Percentiles rank a stretch among this genome's conserved stretches.
Conservation (phyloP, 495 filamentous ascomycete genomes). For the Trichocladium antarcticum region DNA sequence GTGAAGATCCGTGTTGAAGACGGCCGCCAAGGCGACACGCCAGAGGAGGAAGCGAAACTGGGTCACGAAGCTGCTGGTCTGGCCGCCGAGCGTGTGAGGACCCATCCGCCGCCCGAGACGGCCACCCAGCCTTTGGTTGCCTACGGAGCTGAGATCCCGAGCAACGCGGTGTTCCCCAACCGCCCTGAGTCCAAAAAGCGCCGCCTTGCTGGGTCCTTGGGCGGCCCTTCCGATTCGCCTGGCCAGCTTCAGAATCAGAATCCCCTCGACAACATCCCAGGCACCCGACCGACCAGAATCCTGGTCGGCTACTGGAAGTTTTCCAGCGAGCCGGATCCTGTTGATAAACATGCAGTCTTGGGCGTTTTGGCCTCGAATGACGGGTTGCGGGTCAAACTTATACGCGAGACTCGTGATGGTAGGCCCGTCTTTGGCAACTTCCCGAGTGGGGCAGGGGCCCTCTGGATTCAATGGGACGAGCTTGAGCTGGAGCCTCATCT, state of each 20-base stretch:
- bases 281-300: conserved; percentile 37
- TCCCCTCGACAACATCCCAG: conserved; percentile 9
- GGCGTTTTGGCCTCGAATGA: conserved; percentile 43
- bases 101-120: conserved; percentile 29
- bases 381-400: conserved; percentile 44
- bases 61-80: conserved; percentile 26
- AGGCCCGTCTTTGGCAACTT: conserved; percentile 39
- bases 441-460: conserved; percentile 38
- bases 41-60: conserved; percentile 19
- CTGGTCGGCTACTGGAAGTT: conserved; percentile 41
- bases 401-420: conserved; percentile 40
- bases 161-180: conserved; percentile 20
- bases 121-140: conserved; percentile 28
- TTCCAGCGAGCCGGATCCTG: conserved; percentile 27
- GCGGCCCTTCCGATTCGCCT: conserved; percentile 1
- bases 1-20: conserved; percentile 40
- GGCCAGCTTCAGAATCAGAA: neutral
- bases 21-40: conserved; percentile 14
- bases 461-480: conserved; percentile 48
- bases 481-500: conserved; percentile 40
- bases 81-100: conserved; percentile 28
- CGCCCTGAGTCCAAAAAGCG: conserved; percentile 32
- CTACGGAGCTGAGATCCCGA: conserved; percentile 35
- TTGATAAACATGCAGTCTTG: conserved; percentile 42
- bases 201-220: conserved; percentile 18